Percentiles rank a stretch among this genome's conserved stretches.
Conservation (phyloP, 2,329 filamentous ascomycete genomes). For the Volutella citrinella region DNA sequence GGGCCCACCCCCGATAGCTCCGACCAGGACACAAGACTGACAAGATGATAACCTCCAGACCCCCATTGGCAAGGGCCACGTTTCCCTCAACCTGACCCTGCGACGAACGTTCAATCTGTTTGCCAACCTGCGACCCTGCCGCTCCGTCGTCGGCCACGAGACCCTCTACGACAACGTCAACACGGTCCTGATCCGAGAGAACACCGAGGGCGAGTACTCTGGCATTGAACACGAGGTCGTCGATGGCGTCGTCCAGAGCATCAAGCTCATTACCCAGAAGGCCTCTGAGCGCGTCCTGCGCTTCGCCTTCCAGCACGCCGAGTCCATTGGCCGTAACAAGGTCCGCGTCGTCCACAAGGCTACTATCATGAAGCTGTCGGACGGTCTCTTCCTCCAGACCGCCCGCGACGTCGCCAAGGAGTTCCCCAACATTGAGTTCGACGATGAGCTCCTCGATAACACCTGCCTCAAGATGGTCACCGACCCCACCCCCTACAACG, state of each 20-base stretch:
- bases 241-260: slow-evolving; percentile 96
- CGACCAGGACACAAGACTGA: no score
- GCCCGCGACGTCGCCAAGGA: slow-evolving; percentile 87
- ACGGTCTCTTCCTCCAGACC: slow-evolving; percentile 93
- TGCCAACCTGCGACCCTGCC: slow-evolving; percentile 97
- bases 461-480: slow-evolving; percentile 98
- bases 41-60: no score
- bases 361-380: slow-evolving; percentile 99
- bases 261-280: slow-evolving; percentile 97
- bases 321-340: slow-evolving; percentile 91
- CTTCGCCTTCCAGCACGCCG: slow-evolving; percentile 97
- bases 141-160: slow-evolving; percentile 95
- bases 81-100: slow-evolving; percentile 97
- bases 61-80: slow-evolving; percentile 96
- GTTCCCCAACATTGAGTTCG: slow-evolving; percentile 93
- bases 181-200: slow-evolving; percentile 97
- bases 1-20: no score
- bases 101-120: slow-evolving; percentile 99
- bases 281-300: slow-evolving; percentile 93
- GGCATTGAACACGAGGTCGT: slow-evolving; percentile 98
- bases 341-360: slow-evolving; percentile 99
- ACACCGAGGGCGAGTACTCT: slow-evolving; percentile 99
- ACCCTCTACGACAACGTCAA: slow-evolving; percentile 97
- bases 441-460: slow-evolving; percentile 98
- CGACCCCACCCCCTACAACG: slow-evolving; percentile 94